Evolutionary conservation across 768 basidiomycete species (phyloP), one percentile per base, ranked within the genome.

Genomic region (Russula sp.): DNA sequence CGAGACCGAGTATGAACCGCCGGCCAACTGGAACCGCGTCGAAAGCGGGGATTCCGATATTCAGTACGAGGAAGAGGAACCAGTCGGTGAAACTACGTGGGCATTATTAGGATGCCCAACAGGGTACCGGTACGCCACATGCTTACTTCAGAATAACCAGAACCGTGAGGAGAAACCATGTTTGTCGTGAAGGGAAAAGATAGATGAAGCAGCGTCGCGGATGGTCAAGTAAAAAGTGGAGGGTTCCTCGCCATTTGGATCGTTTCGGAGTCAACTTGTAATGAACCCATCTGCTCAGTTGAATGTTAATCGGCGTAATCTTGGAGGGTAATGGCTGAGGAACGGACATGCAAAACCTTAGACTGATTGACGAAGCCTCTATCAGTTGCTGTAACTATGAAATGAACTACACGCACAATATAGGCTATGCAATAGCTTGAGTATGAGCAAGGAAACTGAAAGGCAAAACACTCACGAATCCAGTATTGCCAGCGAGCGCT

Each of bases 161-260:
- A 22, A 94, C 73, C 1, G 82, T 81, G 2, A 92, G 64, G 4
- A 97, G 81, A 68, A 95, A 90, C 91, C 92, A 94, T 3, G 94
- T 97, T 71, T 97, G 94, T 69, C 93, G 91, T 0, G 91, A 86
- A 0, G 93, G 94, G 70, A 95, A 95, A 4, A 95, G 80, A 71
- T 93, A 90, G 10, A 92, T 83, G 70, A 89, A 94, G 73, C 94
- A 96, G 67, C 91, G 84, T 16, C 96, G 84, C 6, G 95, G 95
- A 71, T 98, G 96, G 69, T 97, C 93, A 9, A 98, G 82, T 7
- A 98, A 82, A 71, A 98, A 98, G 57, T 86, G 88, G 1, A 96
- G 77, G 0, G 92, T 91, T 73, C 94, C 91, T 54, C 84, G 75
- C 0, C 85, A 69, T 1, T 85, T 82, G 14, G 91, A 91, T 0